phyloP scores from a whole-genome alignment of 1,139 yeast species.

The Taiozyma sp. region DNA sequence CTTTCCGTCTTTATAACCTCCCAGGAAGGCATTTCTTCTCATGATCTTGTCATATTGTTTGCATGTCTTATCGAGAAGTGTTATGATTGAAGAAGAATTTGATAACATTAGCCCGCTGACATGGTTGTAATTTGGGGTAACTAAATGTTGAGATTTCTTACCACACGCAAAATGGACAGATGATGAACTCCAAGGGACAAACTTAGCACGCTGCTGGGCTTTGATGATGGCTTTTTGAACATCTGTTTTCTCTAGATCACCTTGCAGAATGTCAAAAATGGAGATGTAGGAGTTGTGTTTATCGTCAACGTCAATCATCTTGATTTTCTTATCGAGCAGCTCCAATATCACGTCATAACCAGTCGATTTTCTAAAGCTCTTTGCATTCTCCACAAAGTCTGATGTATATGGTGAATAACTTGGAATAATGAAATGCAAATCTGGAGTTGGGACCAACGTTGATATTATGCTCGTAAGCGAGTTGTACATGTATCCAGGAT shows the following conservation, averaged over 20 bases:
- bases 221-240: conserved; percentile 75
- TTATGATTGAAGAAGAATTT: conserved; percentile 67
- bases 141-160: conserved; percentile 56
- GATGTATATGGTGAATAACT: conserved; percentile 83
- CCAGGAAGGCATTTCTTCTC: conserved; percentile 78
- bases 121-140: conserved; percentile 27
- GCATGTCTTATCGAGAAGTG: conserved; percentile 60
- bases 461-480: conserved; percentile 81
- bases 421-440: conserved; percentile 79
- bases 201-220: conserved; percentile 71
- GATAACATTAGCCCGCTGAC: conserved; percentile 74
- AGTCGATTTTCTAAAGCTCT: conserved; percentile 61
- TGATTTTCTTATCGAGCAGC: conserved; percentile 69
- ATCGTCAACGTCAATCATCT: conserved; percentile 58
- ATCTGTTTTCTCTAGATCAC: conserved; percentile 66
- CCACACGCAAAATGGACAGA: conserved; percentile 78
- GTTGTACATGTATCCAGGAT: conserved; percentile 89
- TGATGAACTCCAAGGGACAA: conserved; percentile 86
- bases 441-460: conserved; percentile 83
- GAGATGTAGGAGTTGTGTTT: conserved; percentile 54
- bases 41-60: conserved; percentile 78
- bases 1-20: conserved; percentile 56
- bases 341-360: conserved; percentile 86
- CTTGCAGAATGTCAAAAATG: conserved; percentile 71
- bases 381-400: conserved; percentile 52